Evolutionary conservation across 2,329 filamentous ascomycete species (phyloP).

Genomic region (Talaromyces sp.): DNA sequence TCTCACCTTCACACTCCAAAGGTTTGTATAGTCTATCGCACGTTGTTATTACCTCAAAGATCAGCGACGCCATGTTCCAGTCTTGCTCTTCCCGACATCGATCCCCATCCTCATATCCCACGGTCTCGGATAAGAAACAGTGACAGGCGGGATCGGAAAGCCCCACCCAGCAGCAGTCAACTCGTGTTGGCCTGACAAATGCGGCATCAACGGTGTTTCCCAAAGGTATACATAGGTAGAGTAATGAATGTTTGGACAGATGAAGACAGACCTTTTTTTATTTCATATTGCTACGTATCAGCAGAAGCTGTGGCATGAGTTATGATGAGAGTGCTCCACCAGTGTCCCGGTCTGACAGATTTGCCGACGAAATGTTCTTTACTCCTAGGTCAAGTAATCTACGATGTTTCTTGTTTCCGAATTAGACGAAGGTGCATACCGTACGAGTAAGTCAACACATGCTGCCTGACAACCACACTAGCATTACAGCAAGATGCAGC

Average conservation of each 20-base stretch:
- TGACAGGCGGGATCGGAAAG: background rate
- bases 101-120: background rate
- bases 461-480: background rate
- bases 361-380: background rate
- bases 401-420: background rate
- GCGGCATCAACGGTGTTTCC: background rate
- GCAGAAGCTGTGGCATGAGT: too few species aligned
- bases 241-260: background rate
- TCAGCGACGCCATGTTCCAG: background rate
- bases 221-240: background rate
- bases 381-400: background rate
- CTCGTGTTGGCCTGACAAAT: background rate
- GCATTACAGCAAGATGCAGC: constrained; percentile 2
- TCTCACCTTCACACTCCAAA: background rate
- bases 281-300: background rate
- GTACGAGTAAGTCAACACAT: background rate
- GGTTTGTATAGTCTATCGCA: background rate
- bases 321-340: background rate
- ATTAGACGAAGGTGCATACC: background rate
- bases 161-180: background rate
- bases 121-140: background rate
- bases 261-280: background rate
- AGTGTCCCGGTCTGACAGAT: background rate
- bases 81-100: background rate
- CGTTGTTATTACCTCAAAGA: background rate